Conservation (phyloP, 768 basidiomycete species). For the Lepiota venenata region DNA sequence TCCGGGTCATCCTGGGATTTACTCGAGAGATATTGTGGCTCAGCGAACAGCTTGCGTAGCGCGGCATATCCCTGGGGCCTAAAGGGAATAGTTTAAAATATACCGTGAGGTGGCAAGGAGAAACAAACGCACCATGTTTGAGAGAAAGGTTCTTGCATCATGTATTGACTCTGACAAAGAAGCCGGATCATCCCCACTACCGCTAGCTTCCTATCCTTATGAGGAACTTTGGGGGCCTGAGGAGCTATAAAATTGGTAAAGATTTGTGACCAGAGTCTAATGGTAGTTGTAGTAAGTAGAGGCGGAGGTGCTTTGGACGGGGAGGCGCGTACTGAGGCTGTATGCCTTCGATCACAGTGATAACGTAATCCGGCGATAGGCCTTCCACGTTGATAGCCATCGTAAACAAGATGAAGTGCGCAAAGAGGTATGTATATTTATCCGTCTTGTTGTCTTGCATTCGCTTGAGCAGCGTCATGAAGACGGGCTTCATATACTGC, state of each 20-base stretch:
- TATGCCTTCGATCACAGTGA: constrained; percentile 76
- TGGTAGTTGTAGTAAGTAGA: background rate
- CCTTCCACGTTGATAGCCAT: constrained; percentile 75
- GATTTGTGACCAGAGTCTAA: constrained; percentile 74
- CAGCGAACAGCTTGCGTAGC: constrained; percentile 72
- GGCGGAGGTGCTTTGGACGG: background rate
- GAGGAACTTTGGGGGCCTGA: constrained; percentile 75
- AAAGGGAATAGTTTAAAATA: background rate
- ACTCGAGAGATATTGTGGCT: constrained; percentile 66
- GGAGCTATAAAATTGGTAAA: constrained; percentile 74
- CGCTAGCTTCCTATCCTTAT: constrained; percentile 82
- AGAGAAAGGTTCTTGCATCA: constrained; percentile 62
- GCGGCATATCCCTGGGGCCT: constrained; percentile 73
- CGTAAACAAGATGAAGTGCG: constrained; percentile 71
- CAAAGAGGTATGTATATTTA: constrained; percentile 79
- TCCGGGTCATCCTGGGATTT: constrained; percentile 44
- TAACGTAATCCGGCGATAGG: constrained; percentile 75
- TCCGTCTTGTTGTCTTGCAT: constrained; percentile 90
- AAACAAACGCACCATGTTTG: constrained; percentile 56
- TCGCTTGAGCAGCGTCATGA: constrained; percentile 79
- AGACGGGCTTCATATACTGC: constrained; percentile 69
- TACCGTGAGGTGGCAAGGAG: background rate
- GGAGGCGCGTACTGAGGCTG: constrained; percentile 67
- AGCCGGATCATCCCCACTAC: constrained; percentile 78
- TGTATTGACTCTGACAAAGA: constrained; percentile 68